Conservation (phyloP, 768 basidiomycete species). For the Suillus hirtellus region DNA sequence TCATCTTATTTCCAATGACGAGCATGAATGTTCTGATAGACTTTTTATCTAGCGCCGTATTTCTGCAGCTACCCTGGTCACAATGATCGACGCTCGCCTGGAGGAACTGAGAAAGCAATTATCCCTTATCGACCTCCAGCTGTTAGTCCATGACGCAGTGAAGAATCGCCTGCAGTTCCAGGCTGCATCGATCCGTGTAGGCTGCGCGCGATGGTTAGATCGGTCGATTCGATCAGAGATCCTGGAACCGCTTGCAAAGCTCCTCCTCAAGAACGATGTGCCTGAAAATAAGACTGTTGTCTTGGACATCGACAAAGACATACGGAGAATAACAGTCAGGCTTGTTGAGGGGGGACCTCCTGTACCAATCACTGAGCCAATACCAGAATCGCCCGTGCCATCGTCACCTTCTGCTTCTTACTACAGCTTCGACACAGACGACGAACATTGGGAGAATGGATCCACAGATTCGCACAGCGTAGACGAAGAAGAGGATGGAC, state of each 20-base stretch:
- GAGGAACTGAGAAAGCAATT: slow-evolving; percentile 11
- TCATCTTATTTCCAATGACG: neutral
- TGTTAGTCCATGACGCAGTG: slow-evolving; percentile 1
- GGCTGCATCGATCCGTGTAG: neutral
- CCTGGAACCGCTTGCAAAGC: slow-evolving; percentile 8
- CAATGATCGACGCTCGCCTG: slow-evolving; percentile 8
- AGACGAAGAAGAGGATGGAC: slow-evolving; percentile 9
- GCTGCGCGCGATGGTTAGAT: slow-evolving; percentile 10
- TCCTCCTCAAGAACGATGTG: slow-evolving; percentile 9
- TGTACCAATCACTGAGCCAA: neutral
- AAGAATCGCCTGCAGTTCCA: neutral
- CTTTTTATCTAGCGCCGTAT: slow-evolving; percentile 8
- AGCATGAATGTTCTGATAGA: neutral
- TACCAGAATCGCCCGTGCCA: neutral
- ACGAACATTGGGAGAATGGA: neutral
- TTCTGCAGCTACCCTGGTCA: slow-evolving; percentile 1
- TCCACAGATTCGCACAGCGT: slow-evolving; percentile 9
- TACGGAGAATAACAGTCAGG: slow-evolving; percentile 5
- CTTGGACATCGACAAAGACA: neutral
- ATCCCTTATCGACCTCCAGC: slow-evolving; percentile 5
- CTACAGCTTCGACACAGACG: slow-evolving; percentile 6
- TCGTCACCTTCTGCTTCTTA: slow-evolving; percentile 7
- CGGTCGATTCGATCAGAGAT: slow-evolving; percentile 9
- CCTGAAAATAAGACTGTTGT: slow-evolving; percentile 5
- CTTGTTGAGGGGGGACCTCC: slow-evolving; percentile 2